Conservation (phyloP, 73 alveolate genomes). For the Halteria grandinella region DNA sequence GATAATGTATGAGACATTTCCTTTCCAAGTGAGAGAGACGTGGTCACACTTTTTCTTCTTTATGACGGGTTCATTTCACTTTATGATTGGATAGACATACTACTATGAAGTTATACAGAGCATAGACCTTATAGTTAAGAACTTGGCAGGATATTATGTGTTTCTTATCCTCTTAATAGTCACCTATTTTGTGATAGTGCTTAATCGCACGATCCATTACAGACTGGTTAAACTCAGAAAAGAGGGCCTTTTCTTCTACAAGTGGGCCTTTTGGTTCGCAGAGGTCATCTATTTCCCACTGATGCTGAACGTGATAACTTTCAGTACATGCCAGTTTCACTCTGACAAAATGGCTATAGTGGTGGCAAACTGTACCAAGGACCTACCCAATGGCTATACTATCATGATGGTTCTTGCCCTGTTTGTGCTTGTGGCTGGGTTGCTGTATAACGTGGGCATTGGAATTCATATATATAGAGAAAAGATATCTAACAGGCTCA, state of each 20-base stretch:
- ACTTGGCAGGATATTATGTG: background rate
- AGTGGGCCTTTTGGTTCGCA: conserved; percentile 30
- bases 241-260: background rate
- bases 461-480: conserved; percentile 18
- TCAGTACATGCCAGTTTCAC: conserved; percentile 18
- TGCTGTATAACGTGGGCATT: background rate
- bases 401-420: background rate
- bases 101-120: conserved; percentile 4
- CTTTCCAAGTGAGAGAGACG: conserved; percentile 8
- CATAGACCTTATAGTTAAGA: background rate
- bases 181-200: background rate
- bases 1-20: conserved; percentile 19
- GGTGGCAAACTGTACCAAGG: background rate
- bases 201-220: background rate
- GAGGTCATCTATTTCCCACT: conserved; percentile 37
- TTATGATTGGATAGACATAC: conserved; percentile 4
- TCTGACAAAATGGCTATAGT: conserved; percentile 26
- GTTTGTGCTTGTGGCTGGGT: conserved; percentile 21
- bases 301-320: conserved; percentile 7
- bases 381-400: background rate
- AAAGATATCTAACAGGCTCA: background rate
- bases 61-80: conserved; percentile 10
- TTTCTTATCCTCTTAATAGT: background rate
- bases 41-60: conserved; percentile 12
- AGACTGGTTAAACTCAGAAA: background rate